phyloP scores from a whole-genome alignment of 2,329 filamentous ascomycete species.

The Aspergillus sp. region DNA sequence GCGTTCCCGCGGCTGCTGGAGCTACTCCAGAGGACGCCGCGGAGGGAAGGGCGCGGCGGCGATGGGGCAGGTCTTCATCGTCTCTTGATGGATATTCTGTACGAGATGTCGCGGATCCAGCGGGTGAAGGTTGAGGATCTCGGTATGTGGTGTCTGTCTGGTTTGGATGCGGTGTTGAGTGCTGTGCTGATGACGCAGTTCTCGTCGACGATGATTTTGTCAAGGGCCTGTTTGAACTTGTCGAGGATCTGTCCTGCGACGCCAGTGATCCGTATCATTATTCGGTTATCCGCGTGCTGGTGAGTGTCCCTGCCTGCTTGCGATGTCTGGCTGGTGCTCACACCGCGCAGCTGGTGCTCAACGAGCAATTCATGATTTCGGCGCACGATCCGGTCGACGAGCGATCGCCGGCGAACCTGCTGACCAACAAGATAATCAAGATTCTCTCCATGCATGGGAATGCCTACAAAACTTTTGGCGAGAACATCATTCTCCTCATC shows the following conservation, averaged over 20 bases:
- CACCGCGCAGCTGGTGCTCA: conserved; percentile 67
- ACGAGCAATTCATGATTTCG: conserved; percentile 94
- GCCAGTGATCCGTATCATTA: conserved; percentile 91
- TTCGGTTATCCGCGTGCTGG: conserved; percentile 82
- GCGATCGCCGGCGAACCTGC: conserved; percentile 35
- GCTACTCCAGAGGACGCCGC: conserved; percentile 57
- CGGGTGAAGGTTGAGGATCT: conserved; percentile 68
- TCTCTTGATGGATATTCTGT: conserved; percentile 76
- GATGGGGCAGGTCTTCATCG: conserved; percentile 58
- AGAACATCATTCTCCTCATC: conserved; percentile 89
- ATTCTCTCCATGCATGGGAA: conserved; percentile 71
- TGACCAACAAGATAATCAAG: conserved; percentile 93
- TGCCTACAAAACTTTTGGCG: conserved; percentile 85
- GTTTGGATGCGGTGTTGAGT: background rate
- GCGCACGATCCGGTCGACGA: conserved; percentile 45
- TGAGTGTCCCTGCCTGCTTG: conserved; percentile 36
- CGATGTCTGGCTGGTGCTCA: background rate
- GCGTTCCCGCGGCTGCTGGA: conserved; percentile 78
- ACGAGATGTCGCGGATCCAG: conserved; percentile 94
- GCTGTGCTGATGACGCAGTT: conserved; percentile 26
- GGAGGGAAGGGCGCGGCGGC: conserved; percentile 37
- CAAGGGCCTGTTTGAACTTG: conserved; percentile 71
- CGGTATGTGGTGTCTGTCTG: conserved; percentile 41
- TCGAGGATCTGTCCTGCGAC: conserved; percentile 80
- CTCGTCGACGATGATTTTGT: conserved; percentile 69